These are phyloP conservation scores for Rhododendron henanense DNA, from an alignment of 148 eudicot genomes.

Conservation along the genomic window DNA sequence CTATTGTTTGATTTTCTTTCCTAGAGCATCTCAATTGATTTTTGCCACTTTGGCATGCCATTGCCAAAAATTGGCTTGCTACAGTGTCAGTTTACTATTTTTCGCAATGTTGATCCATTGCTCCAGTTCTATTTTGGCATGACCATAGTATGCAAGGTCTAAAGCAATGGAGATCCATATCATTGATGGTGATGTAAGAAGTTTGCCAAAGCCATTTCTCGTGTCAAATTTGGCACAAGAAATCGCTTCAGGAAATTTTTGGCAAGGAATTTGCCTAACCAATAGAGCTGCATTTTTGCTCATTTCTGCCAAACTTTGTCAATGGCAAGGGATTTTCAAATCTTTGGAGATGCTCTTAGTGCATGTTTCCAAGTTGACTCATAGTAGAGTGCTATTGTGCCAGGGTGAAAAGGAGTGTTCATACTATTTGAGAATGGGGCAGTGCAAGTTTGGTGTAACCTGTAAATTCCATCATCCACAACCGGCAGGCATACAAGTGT, in stretches of 20 bases:
- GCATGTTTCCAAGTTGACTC: background rate
- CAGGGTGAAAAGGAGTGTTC: slow-evolving; percentile 98
- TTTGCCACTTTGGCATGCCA: background rate
- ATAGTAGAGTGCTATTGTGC: background rate
- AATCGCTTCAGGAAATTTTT: background rate
- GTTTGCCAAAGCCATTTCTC: background rate
- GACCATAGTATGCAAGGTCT: background rate
- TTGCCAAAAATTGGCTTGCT: background rate
- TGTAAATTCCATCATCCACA: slow-evolving; percentile 97
- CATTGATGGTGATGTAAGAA: background rate
- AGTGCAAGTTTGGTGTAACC: slow-evolving; percentile 91
- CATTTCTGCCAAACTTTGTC: background rate
- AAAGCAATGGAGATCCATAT: background rate
- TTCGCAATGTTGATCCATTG: background rate
- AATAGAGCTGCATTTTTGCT: background rate
- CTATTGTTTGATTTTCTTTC: background rate
- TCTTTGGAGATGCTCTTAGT: background rate
- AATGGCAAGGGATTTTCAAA: background rate
- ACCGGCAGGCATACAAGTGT: slow-evolving; percentile 44
- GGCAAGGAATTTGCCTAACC: background rate
- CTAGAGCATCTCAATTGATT: background rate
- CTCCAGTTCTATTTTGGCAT: background rate
- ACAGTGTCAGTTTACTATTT: background rate
- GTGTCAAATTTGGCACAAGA: background rate
- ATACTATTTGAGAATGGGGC: slow-evolving; percentile 81